Evolutionary conservation across 441 rosid species (phyloP).

Genomic region (Adansonia grandidieri): DNA sequence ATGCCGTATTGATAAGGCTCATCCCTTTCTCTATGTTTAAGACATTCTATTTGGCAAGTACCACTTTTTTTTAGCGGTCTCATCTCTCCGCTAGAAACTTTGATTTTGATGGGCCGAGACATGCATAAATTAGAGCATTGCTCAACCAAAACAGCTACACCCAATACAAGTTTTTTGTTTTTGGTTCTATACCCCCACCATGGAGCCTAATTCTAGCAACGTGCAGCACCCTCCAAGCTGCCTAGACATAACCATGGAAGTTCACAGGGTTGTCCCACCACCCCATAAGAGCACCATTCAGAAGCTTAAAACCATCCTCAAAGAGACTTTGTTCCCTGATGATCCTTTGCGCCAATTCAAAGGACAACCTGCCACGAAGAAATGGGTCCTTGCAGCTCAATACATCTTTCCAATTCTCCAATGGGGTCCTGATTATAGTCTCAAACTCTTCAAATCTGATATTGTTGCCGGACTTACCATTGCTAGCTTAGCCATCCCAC

Average conservation of each 20-base stretch:
- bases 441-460: conserved; percentile 79
- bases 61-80: conserved; percentile 41
- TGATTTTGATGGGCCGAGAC: conserved; percentile 25
- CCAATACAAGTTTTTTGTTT: not conserved
- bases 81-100: not conserved
- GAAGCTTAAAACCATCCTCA: conserved; percentile 60
- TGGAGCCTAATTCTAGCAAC: conserved; percentile 36
- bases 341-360: conserved; percentile 92
- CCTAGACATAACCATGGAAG: conserved; percentile 55
- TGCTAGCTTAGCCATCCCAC: conserved; percentile 97
- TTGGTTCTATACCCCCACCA: not conserved
- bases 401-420: conserved; percentile 83
- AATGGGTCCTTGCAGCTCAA: conserved; percentile 66
- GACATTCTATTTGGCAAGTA: conserved; percentile 16
- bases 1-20: conserved; percentile 19
- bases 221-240: conserved; percentile 19
- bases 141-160: conserved; percentile 16
- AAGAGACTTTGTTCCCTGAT: conserved; percentile 90
- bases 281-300: conserved; percentile 60
- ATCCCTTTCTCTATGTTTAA: not conserved
- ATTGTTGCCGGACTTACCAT: conserved; percentile 87
- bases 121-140: conserved; percentile 2
- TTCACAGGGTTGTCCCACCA: conserved; percentile 71
- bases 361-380: conserved; percentile 55
- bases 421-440: conserved; percentile 79